Conservation (phyloP, 2,329 filamentous ascomycete genomes). For the Immersiporthe knoxdaviesiana region DNA sequence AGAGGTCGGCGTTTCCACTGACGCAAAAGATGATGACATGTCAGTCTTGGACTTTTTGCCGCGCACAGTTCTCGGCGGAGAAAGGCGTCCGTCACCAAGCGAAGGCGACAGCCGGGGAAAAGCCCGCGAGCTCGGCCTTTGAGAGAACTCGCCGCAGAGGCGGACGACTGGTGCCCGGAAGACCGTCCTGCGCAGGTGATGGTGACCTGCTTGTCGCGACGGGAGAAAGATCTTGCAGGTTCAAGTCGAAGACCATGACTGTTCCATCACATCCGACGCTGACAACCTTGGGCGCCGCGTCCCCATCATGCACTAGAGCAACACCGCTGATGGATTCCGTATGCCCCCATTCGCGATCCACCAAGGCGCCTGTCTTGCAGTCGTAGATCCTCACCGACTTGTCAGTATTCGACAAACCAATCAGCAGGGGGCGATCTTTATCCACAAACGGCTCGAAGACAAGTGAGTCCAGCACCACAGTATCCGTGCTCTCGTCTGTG, state of each 20-base stretch:
- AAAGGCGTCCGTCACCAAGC: conserved; percentile 50
- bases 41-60: conserved; percentile 56
- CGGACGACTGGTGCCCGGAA: conserved; percentile 60
- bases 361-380: conserved; percentile 71
- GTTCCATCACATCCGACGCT: conserved; percentile 81
- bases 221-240: conserved; percentile 50
- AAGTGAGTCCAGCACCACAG: conserved; percentile 81
- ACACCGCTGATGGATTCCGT: conserved; percentile 92
- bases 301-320: conserved; percentile 66
- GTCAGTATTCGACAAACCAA: conserved; percentile 91
- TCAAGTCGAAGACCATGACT: conserved; percentile 76
- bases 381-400: conserved; percentile 95
- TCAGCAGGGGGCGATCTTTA: conserved; percentile 66
- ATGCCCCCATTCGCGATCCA: conserved; percentile 92
- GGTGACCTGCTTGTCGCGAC: conserved; percentile 53
- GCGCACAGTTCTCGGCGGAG: conserved; percentile 49
- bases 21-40: conserved; percentile 40
- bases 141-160: conserved; percentile 86
- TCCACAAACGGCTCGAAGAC: conserved; percentile 59
- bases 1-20: background rate
- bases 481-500: conserved; percentile 78
- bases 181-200: conserved; percentile 55
- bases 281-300: conserved; percentile 62
- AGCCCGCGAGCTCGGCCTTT: conserved; percentile 82
- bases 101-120: conserved; percentile 57